Conservation (phyloP, 345 rosid genomes). For the Orychophragmus violaceus region DNA sequence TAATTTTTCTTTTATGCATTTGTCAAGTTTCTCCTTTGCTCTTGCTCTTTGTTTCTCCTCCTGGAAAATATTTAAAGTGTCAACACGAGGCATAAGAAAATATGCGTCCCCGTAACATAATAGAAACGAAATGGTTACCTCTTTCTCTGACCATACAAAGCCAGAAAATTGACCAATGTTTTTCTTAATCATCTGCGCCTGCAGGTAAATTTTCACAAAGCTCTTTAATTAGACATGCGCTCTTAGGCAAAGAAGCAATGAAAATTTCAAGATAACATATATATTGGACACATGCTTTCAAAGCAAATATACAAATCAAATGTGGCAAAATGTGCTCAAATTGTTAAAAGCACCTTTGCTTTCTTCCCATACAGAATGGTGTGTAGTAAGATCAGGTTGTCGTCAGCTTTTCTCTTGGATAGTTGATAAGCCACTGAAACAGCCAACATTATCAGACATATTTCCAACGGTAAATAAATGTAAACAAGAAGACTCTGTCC, state of each 20-base stretch:
- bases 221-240: background rate
- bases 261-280: background rate
- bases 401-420: conserved; percentile 93
- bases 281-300: background rate
- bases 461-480: background rate
- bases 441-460: conserved; percentile 25
- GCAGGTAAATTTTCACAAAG: conserved; percentile 21
- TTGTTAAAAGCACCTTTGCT: conserved; percentile 64
- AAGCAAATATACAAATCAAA: background rate
- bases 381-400: conserved; percentile 72
- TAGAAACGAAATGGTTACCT: conserved; percentile 41
- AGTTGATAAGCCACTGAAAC: conserved; percentile 92
- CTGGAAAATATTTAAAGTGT: conserved; percentile 8
- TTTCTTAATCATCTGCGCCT: conserved; percentile 75
- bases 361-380: conserved; percentile 87
- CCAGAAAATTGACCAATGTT: conserved; percentile 93
- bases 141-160: conserved; percentile 74
- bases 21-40: conserved; percentile 82
- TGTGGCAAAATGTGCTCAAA: background rate
- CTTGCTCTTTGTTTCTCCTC: conserved; percentile 79
- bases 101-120: background rate
- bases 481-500: background rate
- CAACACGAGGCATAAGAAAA: conserved; percentile 11
- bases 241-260: background rate
- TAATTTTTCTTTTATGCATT: conserved; percentile 83